phyloP scores from a whole-genome alignment of 1,284 basidiomycete genomes.

The Papiliotrema laurentii region DNA sequence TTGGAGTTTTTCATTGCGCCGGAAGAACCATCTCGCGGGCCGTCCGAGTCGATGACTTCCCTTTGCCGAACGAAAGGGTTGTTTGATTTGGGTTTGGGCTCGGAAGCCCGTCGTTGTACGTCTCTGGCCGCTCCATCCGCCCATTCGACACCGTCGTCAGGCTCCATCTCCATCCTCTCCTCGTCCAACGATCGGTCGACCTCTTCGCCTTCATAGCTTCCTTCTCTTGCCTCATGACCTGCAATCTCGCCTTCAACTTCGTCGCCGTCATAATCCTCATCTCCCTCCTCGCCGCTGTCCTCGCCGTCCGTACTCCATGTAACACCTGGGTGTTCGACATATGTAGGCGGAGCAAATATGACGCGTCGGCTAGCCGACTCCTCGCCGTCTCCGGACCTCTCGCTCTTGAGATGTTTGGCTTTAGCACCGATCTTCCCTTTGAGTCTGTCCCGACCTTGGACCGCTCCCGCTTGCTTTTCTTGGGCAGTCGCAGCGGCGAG shows the following conservation, averaged over 20 bases:
- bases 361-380: constrained; percentile 37
- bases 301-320: constrained; percentile 71
- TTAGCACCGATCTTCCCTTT: constrained; percentile 28
- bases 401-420: constrained; percentile 18
- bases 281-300: constrained; percentile 44
- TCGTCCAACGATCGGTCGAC: constrained; percentile 15
- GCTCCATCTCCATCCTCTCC: constrained; percentile 47
- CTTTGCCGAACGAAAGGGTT: constrained; percentile 30
- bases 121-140: constrained; percentile 48
- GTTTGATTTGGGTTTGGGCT: constrained; percentile 28
- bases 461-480: constrained; percentile 30
- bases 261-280: constrained; percentile 63
- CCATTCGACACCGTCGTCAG: constrained; percentile 53
- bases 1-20: neutral
- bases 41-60: neutral
- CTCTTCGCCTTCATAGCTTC: constrained; percentile 16
- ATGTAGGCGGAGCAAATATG: constrained; percentile 51
- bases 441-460: constrained; percentile 26
- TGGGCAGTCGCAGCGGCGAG: constrained; percentile 51
- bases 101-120: constrained; percentile 29
- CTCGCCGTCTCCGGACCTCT: constrained; percentile 9
- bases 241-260: constrained; percentile 16
- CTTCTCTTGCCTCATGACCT: constrained; percentile 17
- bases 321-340: constrained; percentile 52
- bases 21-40: neutral